Evolutionary conservation across 257 asterid species (phyloP), one percentile per base, ranked within the genome.

Genomic region (Henckelia pumila): DNA sequence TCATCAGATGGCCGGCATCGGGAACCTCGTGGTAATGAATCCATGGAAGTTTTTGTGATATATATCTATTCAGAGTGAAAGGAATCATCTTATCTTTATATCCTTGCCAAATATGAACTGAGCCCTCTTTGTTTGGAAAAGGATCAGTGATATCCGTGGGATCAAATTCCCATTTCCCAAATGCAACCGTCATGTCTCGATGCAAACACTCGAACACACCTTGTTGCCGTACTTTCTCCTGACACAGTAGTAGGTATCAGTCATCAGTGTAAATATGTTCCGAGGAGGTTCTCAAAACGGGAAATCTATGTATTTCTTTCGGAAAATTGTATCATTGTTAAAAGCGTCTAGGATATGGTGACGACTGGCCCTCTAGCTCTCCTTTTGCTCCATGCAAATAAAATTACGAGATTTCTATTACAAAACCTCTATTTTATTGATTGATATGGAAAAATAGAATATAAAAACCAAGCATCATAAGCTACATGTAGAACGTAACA

Each of bases 21-120:
- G 86, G 89, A 80, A 86, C 78, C 80, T 88, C 93, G 4, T 86
- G 97, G 79, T 85, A 85, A 49, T 62, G 80, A 71, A 86, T 80
- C 96, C 97, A 91, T 0, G 91, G 91, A 58, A 91, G 84, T 60
- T 80, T 67, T 70, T 79, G 56, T 6, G 89, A 68, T 59, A 88
- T 26, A 71, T 79, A 78, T 7, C 86, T 71, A 61, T 75, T 91
- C 58, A 88, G 57, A 70, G 77, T 71, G 13, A 58, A 59, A 1
- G 93, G 90, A 21, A 86, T 56, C 30, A 67, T 57, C 57, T 70
- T 84, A 70, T 91, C 95, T 68, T 91, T 87, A 0, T 53, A 72
- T 19, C 86, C 98, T 70, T 89, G 95, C 96, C 96, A 91, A 21
- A 91, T 35, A 70, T 89, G 96, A 77, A 89, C 87, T 0, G 78